Base-by-base conservation (phyloP, 805 yeast species). In the Sporopachydermia lactativora region DNA sequence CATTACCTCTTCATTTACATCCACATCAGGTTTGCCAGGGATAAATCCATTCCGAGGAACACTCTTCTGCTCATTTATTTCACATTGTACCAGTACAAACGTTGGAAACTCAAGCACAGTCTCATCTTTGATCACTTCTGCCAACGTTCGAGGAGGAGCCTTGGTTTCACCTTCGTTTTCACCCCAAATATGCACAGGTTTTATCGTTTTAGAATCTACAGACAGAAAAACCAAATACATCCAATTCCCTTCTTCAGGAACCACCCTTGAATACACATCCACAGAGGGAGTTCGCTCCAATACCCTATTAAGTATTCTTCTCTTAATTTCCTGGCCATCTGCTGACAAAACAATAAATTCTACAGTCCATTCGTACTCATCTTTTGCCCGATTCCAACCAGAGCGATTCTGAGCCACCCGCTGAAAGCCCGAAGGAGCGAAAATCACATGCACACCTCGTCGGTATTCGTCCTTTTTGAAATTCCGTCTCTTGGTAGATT, bases 71-170 rank as follows among this genome's bases (percentile, higher is more conserved):
- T 24, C 31, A 24, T n/a, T 8, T 8, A 8, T 24, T 24, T 24
- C 31, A 8, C 8, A n/a, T 24, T 24, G 8, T n/a, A 43, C 38
- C 4, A 50, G 19, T 17, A 42, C 66, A 3, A 85, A 61, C 0
- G 86, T 78, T 0, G 96, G 95, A 48, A 71, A 85, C 53, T 85
- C 96, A 28, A 84, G 65, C 0, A 85, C 81, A 0, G 75, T 64
- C 42, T 67, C 66, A 28, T 75, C 74, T 43, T 61, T 60, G n/a
- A 85, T 49, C 1, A 64, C 62, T 17, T 68, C 71, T 0, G 70
- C 70, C 1, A 82, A 60, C 1, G 66, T 51, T 34, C 60, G 60
- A 16, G 54, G 53, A 5, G 51, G 49, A 16, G 45, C 47, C 3
- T 47, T 55, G 4, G 56, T 45, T 39, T 57, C 53, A 37, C 52